Conservation (phyloP, 2,329 filamentous ascomycete species). For the Zymoseptoria tritici region DNA sequence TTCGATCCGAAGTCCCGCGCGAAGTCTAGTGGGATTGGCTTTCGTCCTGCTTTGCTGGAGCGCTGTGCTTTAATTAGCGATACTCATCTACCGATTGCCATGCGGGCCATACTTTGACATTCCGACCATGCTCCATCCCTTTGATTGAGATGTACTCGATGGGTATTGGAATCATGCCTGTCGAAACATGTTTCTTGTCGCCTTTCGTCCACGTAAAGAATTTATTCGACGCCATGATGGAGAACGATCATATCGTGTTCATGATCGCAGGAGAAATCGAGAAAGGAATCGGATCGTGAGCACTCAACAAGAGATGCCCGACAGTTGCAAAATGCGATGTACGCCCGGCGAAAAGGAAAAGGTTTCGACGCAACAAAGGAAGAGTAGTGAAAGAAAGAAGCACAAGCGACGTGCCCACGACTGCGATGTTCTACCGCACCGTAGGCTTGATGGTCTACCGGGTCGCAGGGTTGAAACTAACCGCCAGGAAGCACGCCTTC, state of each 20-base stretch:
- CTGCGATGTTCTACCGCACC: background rate
- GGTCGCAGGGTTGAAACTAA: background rate
- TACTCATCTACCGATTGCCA: background rate
- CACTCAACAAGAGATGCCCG: too few relatives aligned
- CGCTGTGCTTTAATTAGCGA: conserved; percentile 7
- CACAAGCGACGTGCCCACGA: background rate
- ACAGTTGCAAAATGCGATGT: background rate
- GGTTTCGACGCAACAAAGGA: background rate
- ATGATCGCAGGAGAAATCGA: background rate
- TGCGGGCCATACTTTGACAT: conserved; percentile 12
- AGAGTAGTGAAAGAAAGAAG: background rate
- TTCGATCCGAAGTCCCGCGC: conserved; percentile 5
- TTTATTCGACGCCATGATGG: conserved; percentile 31
- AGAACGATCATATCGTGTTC: conserved; percentile 3
- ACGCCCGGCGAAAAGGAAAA: background rate
- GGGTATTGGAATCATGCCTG: conserved; percentile 34
- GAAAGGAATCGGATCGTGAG: background rate
- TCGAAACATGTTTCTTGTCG: conserved; percentile 29
- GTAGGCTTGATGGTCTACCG: too few relatives aligned
- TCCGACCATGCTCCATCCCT: conserved; percentile 18
- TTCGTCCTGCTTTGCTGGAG: conserved; percentile 17
- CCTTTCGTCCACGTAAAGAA: conserved; percentile 40
- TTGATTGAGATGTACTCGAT: conserved; percentile 25
- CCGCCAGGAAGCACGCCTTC: background rate
- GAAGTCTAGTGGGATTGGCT: conserved; percentile 21